Evolutionary conservation across 768 basidiomycete species (phyloP).

Genomic region (Crucibulum laeve): DNA sequence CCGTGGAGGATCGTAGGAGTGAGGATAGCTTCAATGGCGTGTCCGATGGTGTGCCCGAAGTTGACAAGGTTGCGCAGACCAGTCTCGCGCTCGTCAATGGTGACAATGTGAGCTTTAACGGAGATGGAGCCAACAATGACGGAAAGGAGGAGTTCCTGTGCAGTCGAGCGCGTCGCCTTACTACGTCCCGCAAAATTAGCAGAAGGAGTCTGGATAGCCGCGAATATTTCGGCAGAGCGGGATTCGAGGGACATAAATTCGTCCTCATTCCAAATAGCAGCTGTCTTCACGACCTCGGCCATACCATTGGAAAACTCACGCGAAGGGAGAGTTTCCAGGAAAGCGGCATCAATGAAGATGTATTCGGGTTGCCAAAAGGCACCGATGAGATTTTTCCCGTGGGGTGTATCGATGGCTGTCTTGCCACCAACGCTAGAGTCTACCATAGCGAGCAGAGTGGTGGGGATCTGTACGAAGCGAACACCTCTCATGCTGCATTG

Average conservation of each 20-base stretch:
- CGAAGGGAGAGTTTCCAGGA: constrained; percentile 87
- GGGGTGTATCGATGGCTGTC: constrained; percentile 98
- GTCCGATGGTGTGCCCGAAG: constrained; percentile 97
- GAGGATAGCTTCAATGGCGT: constrained; percentile 95
- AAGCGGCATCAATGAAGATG: constrained; percentile 96
- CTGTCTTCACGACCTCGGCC: constrained; percentile 99
- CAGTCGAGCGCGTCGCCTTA: constrained; percentile 61
- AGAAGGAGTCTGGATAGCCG: constrained; percentile 77
- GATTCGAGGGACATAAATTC: constrained; percentile 90
- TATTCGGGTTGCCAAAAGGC: constrained; percentile 98
- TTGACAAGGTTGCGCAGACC: constrained; percentile 98
- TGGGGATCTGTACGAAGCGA: constrained; percentile 93
- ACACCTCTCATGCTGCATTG: constrained; percentile 93
- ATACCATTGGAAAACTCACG: constrained; percentile 98
- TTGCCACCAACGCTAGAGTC: constrained; percentile 97
- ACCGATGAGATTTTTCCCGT: constrained; percentile 97
- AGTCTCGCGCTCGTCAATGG: constrained; percentile 94
- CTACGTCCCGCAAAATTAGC: constrained; percentile 50
- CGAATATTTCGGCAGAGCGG: constrained; percentile 77
- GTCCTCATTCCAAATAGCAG: constrained; percentile 95
- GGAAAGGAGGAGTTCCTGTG: constrained; percentile 82
- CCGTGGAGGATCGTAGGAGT: constrained; percentile 94
- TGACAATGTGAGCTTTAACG: constrained; percentile 96
- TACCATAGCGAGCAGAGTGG: constrained; percentile 96
- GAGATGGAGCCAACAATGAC: constrained; percentile 92